Conservation (phyloP, 768 basidiomycete species). For the Psilocybe azurescens region DNA sequence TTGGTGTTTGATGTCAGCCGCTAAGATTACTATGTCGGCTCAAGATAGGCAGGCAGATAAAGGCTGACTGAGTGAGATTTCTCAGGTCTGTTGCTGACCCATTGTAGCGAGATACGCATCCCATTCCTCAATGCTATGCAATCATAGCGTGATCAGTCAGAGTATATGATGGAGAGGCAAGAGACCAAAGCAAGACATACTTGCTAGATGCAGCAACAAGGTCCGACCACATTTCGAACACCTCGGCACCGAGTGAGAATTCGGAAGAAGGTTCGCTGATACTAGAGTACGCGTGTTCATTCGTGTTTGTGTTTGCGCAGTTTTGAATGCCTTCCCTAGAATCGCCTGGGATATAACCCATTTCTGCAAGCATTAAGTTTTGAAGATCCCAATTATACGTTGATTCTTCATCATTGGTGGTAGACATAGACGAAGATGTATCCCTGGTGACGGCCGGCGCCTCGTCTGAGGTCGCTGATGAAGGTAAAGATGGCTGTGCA, state of each 20-base stretch:
- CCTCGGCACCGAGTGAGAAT: conserved; percentile 6
- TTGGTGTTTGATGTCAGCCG: background rate
- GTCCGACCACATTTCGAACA: background rate
- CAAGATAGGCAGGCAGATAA: background rate
- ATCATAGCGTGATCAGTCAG: conserved; percentile 5
- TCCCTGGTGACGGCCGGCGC: background rate
- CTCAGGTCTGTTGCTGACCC: background rate
- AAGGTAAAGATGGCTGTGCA: background rate
- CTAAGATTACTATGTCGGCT: background rate
- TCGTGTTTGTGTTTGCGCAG: background rate
- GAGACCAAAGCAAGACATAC: conserved; percentile 35
- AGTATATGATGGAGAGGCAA: background rate
- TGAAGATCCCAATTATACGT: conserved; percentile 27
- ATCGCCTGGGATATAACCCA: conserved; percentile 22
- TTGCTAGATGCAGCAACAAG: conserved; percentile 41
- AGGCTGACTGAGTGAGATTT: background rate
- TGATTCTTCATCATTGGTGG: background rate
- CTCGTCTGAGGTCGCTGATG: background rate
- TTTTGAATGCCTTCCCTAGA: background rate
- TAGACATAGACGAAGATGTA: background rate
- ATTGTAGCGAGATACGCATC: conserved; percentile 20
- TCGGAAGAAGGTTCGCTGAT: conserved; percentile 23
- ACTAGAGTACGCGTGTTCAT: background rate
- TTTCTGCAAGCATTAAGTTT: conserved; percentile 29
- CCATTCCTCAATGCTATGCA: conserved; percentile 22